These are phyloP conservation scores for Gomphus bonarii DNA, from an alignment of 1,284 basidiomycete species.

Conservation along the genomic window DNA sequence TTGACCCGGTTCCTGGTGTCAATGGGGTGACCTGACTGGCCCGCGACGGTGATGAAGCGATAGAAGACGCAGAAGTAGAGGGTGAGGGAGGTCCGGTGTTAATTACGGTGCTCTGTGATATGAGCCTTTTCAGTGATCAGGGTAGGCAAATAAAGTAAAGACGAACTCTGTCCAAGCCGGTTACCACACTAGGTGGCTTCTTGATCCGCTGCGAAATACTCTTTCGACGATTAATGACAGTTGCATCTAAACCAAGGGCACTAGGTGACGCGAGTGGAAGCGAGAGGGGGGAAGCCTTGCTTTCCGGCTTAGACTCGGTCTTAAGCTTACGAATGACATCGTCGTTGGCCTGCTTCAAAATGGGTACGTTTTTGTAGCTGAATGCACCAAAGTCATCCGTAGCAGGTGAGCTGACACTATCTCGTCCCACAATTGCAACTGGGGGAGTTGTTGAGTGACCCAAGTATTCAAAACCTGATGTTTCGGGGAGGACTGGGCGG, in stretches of 20 bases:
- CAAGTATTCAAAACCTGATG: conserved; percentile 27
- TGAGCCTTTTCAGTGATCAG: neutral
- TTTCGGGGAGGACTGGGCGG: conserved; percentile 31
- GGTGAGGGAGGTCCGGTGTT: conserved; percentile 72
- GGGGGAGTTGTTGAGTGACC: conserved; percentile 31
- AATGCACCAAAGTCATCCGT: conserved; percentile 95
- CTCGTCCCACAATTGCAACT: conserved; percentile 36
- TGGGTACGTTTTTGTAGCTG: conserved; percentile 95
- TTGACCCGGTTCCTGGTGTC: conserved; percentile 49
- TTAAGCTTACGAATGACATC: conserved; percentile 94
- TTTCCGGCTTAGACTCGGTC: conserved; percentile 37
- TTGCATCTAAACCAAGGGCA: conserved; percentile 59
- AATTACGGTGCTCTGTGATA: conserved; percentile 41
- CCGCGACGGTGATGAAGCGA: conserved; percentile 84
- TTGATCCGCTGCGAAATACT: conserved; percentile 68
- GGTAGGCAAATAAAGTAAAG: neutral
- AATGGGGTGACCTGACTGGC: conserved; percentile 53
- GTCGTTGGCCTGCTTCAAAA: conserved; percentile 97
- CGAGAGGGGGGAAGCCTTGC: neutral
- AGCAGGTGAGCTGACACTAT: conserved; percentile 39
- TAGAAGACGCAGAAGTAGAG: conserved; percentile 86
- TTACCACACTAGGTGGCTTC: conserved; percentile 70
- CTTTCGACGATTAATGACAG: conserved; percentile 43
- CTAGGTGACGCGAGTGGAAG: conserved; percentile 52
- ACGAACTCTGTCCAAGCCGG: conserved; percentile 23